These are phyloP conservation scores for Colletotrichum shisoi DNA, from an alignment of 2,329 filamentous ascomycete genomes.

Conservation along the genomic window DNA sequence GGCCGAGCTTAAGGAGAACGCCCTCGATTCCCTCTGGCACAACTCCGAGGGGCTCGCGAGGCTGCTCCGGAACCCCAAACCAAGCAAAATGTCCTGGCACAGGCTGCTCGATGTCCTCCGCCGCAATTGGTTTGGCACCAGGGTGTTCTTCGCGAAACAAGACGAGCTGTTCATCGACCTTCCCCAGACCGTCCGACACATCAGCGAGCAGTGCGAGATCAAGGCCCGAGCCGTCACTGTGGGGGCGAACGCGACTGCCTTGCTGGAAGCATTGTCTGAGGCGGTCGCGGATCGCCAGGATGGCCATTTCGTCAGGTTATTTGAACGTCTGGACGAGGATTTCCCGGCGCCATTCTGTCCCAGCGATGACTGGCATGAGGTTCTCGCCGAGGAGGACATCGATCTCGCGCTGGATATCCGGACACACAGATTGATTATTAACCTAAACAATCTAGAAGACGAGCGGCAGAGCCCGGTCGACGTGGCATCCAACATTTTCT, in stretches of 20 bases:
- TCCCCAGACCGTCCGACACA: conserved; percentile 15
- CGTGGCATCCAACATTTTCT: conserved; percentile 25
- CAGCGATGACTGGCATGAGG: conserved; percentile 19
- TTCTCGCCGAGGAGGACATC: conserved; percentile 39
- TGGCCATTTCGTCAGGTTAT: conserved; percentile 41
- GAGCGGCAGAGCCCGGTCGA: background rate
- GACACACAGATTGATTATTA: conserved; percentile 48
- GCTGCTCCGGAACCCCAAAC: conserved; percentile 40
- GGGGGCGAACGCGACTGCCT: conserved; percentile 49
- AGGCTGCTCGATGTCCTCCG: conserved; percentile 29
- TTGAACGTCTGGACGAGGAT: conserved; percentile 46
- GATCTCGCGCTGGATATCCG: conserved; percentile 50
- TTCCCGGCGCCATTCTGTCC: conserved; percentile 45
- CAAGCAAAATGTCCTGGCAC: conserved; percentile 12
- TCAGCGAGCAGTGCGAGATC: conserved; percentile 8
- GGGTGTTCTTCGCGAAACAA: conserved; percentile 42
- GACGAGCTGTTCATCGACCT: conserved; percentile 46
- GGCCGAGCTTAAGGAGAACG: conserved; percentile 29
- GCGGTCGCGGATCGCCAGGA: conserved; percentile 29
- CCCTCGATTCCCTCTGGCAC: conserved; percentile 44
- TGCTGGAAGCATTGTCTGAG: conserved; percentile 44
- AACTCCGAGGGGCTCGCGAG: conserved; percentile 45
- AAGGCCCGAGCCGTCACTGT: conserved; percentile 42
- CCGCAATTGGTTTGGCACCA: conserved; percentile 43
- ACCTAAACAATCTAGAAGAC: conserved; percentile 35